Evolutionary conservation across 148 eudicot genomes (phyloP).

Genomic region (Vaccinium vitisidaea): DNA sequence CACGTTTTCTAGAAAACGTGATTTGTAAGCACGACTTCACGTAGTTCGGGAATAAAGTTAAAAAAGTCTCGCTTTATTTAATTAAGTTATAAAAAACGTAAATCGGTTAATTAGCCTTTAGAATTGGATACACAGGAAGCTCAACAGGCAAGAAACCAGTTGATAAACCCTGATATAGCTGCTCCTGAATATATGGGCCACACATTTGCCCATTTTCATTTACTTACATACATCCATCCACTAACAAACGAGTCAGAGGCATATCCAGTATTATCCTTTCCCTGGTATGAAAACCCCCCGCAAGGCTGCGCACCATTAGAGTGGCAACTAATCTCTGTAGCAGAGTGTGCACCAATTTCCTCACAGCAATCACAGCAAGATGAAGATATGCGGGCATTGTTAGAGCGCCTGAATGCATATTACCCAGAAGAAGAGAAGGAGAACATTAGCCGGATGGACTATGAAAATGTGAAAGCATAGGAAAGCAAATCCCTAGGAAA

Average conservation of each 20-base stretch:
- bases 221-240: constrained; percentile 94
- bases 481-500: neutral
- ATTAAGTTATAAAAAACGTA: too few species aligned
- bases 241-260: constrained; percentile 40
- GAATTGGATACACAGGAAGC: constrained; percentile 78
- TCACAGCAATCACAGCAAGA: constrained; percentile 21
- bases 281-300: constrained; percentile 34
- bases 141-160: constrained; percentile 81
- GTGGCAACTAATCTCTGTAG: constrained; percentile 45
- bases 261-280: constrained; percentile 22
- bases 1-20: too few species aligned
- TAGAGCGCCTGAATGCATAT: constrained; percentile 7
- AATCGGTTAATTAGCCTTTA: constrained; percentile 16
- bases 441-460: constrained; percentile 1
- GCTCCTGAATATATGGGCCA: constrained; percentile 88
- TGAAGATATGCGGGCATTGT: constrained; percentile 24
- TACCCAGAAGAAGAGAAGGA: neutral
- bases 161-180: constrained; percentile 73
- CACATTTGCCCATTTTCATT: constrained; percentile 79
- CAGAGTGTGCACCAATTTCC: constrained; percentile 24
- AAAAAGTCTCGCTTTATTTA: too few species aligned
- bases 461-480: neutral
- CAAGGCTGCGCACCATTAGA: constrained; percentile 43
- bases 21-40: too few species aligned
- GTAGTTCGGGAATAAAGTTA: too few species aligned